Evolutionary conservation across 495 filamentous ascomycete species (phyloP).

Genomic region (Aspergillus bertholletiae): DNA sequence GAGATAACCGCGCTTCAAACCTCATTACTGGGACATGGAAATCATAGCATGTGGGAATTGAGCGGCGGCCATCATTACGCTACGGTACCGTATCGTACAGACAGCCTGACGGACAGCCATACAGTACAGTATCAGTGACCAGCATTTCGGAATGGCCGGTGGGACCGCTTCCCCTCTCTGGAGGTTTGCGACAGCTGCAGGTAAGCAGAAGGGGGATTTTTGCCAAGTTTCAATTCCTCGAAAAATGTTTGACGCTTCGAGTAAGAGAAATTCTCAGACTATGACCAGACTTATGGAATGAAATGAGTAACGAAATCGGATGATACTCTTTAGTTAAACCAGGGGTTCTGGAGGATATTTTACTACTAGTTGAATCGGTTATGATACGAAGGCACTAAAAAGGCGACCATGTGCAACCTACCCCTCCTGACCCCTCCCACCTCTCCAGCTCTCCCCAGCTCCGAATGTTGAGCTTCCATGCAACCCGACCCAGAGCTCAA

Average conservation of each 20-base stretch:
- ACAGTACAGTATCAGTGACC: slow-evolving; percentile 7
- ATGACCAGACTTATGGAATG: neutral
- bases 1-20: neutral
- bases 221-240: neutral
- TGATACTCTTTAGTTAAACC: neutral
- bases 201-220: slow-evolving; percentile 1
- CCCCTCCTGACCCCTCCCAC: slow-evolving; percentile 6
- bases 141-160: slow-evolving; percentile 18
- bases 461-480: slow-evolving; percentile 15
- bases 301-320: neutral
- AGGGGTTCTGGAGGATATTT: no score
- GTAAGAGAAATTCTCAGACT: neutral
- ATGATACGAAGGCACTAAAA: neutral
- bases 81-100: slow-evolving; percentile 11
- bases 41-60: neutral
- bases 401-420: slow-evolving; percentile 10
- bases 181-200: slow-evolving; percentile 14
- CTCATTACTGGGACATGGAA: neutral
- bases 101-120: no score
- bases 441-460: slow-evolving; percentile 19
- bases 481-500: slow-evolving; percentile 8
- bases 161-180: slow-evolving; percentile 10
- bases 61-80: no score
- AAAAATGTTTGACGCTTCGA: neutral
- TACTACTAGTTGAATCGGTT: neutral